A percentile compares a stretch with the other conserved stretches of the same genome.
Evolutionary conservation across 108 stramenopile genomes (phyloP).

Genomic region (Fragilaria radians): DNA sequence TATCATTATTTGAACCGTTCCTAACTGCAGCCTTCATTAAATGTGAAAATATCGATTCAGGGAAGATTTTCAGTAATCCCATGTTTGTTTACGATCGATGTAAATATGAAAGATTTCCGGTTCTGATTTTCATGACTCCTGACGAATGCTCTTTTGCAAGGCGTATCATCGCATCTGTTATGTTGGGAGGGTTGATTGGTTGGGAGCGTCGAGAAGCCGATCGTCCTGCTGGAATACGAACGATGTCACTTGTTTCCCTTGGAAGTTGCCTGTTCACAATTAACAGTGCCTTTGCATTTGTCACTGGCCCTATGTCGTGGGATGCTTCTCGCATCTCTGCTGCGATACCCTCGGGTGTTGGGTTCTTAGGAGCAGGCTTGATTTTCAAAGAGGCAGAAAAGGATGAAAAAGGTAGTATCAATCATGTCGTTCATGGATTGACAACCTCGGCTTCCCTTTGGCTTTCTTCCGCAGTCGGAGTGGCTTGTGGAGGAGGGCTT

Average conservation of each 20-base stretch:
- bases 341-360: slow-evolving; percentile 83
- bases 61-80: too few relatives aligned
- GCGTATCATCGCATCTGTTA: slow-evolving; percentile 45
- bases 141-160: slow-evolving; percentile 68
- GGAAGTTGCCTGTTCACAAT: slow-evolving; percentile 88
- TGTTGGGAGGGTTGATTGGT: slow-evolving; percentile 67
- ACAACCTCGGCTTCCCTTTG: slow-evolving; percentile 76
- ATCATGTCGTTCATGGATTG: slow-evolving; percentile 67
- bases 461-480: slow-evolving; percentile 64
- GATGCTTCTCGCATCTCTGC: slow-evolving; percentile 71
- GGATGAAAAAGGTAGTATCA: slow-evolving; percentile 32
- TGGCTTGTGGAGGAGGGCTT: slow-evolving; percentile 76
- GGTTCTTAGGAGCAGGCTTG: slow-evolving; percentile 80
- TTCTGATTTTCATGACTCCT: slow-evolving; percentile 43
- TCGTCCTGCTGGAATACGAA: slow-evolving; percentile 87
- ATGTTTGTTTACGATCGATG: slow-evolving; percentile 48
- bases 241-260: slow-evolving; percentile 82
- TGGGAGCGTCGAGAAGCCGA: slow-evolving; percentile 81
- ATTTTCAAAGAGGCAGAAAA: slow-evolving; percentile 65
- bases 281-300: slow-evolving; percentile 72
- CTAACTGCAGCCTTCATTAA: too few relatives aligned
- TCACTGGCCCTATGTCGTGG: slow-evolving; percentile 76
- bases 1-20: too few relatives aligned
- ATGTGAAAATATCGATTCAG: too few relatives aligned
- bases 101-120: slow-evolving; percentile 21